Evolutionary conservation across 2,329 filamentous ascomycete genomes (phyloP).

Genomic region (Paecilomyces dactylethromorphus): DNA sequence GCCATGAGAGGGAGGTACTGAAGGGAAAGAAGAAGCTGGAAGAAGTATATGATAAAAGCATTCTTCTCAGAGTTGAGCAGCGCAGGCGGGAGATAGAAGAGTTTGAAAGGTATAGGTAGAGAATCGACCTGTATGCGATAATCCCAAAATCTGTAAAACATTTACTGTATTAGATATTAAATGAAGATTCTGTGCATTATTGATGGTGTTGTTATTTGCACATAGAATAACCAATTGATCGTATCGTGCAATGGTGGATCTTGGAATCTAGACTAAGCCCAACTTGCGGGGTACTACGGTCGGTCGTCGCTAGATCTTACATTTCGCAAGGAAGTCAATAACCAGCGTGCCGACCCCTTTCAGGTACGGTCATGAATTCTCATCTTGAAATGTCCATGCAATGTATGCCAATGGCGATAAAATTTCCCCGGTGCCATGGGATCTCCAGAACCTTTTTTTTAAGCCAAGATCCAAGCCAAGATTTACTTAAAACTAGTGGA

Average conservation of each 20-base stretch:
- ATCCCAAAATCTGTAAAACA: background rate
- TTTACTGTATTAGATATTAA: background rate
- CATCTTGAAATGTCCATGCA: background rate
- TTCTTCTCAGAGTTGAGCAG: constrained; percentile 60
- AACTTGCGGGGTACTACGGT: background rate
- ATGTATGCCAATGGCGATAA: background rate
- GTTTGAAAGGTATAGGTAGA: constrained; percentile 44
- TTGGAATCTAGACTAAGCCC: background rate
- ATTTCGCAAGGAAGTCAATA: background rate
- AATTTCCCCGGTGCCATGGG: background rate
- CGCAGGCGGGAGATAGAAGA: constrained; percentile 61
- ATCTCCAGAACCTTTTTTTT: background rate
- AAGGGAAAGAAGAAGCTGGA: constrained; percentile 60
- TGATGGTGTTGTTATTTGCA: background rate
- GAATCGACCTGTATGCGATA: constrained; percentile 23
- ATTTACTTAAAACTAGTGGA: background rate
- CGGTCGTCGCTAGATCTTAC: background rate
- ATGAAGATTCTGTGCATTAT: background rate
- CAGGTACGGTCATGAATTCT: background rate
- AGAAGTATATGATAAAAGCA: constrained; percentile 66
- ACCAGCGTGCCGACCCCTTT: background rate
- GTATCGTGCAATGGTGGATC: background rate
- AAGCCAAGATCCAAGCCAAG: background rate
- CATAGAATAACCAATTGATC: background rate
- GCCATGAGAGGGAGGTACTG: constrained; percentile 75